These are phyloP conservation scores for Ceratobasidium sp. DNA, from an alignment of 1,284 basidiomycete genomes.

Conservation along the genomic window DNA sequence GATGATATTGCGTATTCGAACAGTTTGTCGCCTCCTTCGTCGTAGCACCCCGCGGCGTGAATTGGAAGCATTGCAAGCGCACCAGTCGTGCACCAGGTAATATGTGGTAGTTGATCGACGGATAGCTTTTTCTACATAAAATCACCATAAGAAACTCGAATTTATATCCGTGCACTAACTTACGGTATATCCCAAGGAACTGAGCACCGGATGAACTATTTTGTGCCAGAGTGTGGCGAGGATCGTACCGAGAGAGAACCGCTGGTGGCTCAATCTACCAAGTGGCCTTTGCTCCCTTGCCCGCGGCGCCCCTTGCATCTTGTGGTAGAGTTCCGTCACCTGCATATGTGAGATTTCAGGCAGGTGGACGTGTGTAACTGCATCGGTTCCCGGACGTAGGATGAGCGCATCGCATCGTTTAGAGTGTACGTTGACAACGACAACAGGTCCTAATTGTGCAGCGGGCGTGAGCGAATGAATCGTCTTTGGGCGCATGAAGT, in stretches of 20 bases:
- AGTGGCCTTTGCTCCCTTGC: too few relatives aligned
- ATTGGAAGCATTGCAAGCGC: neutral
- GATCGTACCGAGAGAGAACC: neutral
- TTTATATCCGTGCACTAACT: neutral
- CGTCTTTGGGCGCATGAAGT: neutral
- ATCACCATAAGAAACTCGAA: too few relatives aligned
- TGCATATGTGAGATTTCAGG: neutral
- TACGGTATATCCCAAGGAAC: neutral
- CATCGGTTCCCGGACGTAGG: neutral
- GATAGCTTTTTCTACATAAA: neutral
- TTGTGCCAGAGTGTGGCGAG: neutral
- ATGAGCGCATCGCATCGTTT: neutral
- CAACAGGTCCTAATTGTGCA: neutral
- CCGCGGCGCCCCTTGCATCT: too few relatives aligned
- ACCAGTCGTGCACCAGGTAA: constrained; percentile 9
- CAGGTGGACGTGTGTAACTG: neutral
- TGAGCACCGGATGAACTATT: neutral
- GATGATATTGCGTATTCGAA: constrained; percentile 10
- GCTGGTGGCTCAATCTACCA: too few relatives aligned
- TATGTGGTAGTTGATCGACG: neutral
- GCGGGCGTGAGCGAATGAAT: neutral
- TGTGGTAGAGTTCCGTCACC: neutral
- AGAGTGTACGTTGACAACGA: neutral
- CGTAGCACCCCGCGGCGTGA: neutral
- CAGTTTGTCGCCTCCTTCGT: neutral